Evolutionary conservation across 345 rosid genomes (phyloP).

Genomic region (Erucastrum elatum): DNA sequence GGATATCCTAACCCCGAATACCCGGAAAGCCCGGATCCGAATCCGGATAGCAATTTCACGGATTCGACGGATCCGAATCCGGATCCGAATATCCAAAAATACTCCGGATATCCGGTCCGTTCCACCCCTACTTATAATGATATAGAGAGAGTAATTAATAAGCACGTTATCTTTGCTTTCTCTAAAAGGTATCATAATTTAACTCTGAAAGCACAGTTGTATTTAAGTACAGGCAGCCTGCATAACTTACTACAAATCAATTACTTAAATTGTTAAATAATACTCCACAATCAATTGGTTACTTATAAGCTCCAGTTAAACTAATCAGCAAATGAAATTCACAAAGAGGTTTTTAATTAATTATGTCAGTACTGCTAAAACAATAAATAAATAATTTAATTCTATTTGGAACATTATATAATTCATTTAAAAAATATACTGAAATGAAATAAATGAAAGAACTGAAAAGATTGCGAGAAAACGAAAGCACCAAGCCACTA

Average conservation of each 20-base stretch:
- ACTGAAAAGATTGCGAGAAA: conserved; percentile 26
- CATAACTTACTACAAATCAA: conserved; percentile 29
- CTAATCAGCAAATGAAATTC: conserved; percentile 12
- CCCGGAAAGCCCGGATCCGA: too few relatives aligned
- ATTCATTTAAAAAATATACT: neutral
- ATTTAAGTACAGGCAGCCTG: conserved; percentile 31
- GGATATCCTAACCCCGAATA: too few relatives aligned
- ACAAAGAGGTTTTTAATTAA: neutral
- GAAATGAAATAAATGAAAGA: neutral
- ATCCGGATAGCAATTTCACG: too few relatives aligned
- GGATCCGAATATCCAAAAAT: too few relatives aligned
- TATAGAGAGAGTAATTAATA: too few relatives aligned
- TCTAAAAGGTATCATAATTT: conserved; percentile 39
- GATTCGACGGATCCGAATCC: too few relatives aligned
- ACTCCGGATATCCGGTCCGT: too few relatives aligned
- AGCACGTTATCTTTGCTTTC: conserved; percentile 56
- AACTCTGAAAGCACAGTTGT: conserved; percentile 21
- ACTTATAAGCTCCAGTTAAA: neutral
- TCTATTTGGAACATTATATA: neutral
- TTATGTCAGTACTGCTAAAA: neutral
- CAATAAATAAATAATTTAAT: neutral
- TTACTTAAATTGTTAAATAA: neutral
- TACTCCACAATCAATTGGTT: conserved; percentile 28
- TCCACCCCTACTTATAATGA: too few relatives aligned
- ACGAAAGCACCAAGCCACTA: conserved; percentile 31